Conservation (phyloP, 768 basidiomycete genomes). For the Xerocomus spinulosus region DNA sequence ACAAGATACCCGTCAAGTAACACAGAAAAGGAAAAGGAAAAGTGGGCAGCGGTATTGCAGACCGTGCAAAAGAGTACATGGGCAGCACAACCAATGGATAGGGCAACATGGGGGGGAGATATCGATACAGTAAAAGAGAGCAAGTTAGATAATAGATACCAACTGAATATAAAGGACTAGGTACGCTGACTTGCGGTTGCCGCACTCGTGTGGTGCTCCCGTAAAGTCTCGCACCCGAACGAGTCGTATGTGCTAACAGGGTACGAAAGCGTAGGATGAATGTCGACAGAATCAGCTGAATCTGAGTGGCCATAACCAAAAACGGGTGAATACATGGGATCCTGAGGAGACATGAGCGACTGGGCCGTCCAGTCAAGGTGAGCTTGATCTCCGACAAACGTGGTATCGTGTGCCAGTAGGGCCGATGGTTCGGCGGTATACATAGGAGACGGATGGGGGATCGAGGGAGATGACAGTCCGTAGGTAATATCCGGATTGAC, state of each 20-base stretch:
- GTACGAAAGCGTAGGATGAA: slow-evolving; percentile 14
- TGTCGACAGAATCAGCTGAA: slow-evolving; percentile 16
- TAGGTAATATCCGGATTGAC: slow-evolving; percentile 15
- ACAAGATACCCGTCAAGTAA: slow-evolving; percentile 18
- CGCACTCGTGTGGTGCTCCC: slow-evolving; percentile 22
- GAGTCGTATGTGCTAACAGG: slow-evolving; percentile 25
- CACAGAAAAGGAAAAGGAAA: slow-evolving; percentile 13
- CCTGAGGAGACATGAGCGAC: slow-evolving; percentile 15
- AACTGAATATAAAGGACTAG: slow-evolving; percentile 5
- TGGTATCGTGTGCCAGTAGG: slow-evolving; percentile 8
- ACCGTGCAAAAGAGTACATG: slow-evolving; percentile 8
- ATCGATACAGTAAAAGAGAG: slow-evolving; percentile 25
- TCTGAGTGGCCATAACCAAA: slow-evolving; percentile 21
- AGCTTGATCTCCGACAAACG: slow-evolving; percentile 11
- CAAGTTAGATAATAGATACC: slow-evolving; percentile 22
- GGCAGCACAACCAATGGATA: neutral
- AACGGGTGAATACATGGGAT: slow-evolving; percentile 10
- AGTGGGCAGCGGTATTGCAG: slow-evolving; percentile 6
- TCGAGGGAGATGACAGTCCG: slow-evolving; percentile 2
- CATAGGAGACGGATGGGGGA: slow-evolving; percentile 11
- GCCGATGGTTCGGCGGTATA: slow-evolving; percentile 18
- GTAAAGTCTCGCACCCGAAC: slow-evolving; percentile 31
- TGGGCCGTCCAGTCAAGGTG: slow-evolving; percentile 14
- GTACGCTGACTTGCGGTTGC: slow-evolving; percentile 20
- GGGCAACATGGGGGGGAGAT: slow-evolving; percentile 7